phyloP scores from a whole-genome alignment of 768 basidiomycete species.

The Rhizopogon vinicolor region DNA sequence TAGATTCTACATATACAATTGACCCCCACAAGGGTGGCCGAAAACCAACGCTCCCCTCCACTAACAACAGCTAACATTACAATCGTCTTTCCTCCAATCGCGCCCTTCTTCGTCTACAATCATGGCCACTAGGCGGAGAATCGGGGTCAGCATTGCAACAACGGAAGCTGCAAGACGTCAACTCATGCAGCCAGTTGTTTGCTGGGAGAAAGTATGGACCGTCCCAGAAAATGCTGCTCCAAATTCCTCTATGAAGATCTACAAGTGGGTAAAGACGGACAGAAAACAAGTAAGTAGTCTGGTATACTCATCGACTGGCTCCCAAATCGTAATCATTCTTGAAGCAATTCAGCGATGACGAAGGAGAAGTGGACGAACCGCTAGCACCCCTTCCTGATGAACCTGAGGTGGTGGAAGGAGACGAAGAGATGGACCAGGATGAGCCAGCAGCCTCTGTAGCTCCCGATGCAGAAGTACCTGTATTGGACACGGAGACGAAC shows the following conservation, averaged over 20 bases:
- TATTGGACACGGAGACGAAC: conserved; percentile 35
- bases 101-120: background rate
- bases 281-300: conserved; percentile 59
- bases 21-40: background rate
- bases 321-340: conserved; percentile 3
- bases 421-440: conserved; percentile 73
- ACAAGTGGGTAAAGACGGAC: conserved; percentile 79
- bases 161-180: conserved; percentile 79
- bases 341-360: conserved; percentile 88
- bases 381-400: conserved; percentile 77
- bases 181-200: conserved; percentile 85
- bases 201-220: conserved; percentile 80
- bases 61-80: background rate
- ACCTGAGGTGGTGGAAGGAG: conserved; percentile 68
- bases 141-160: conserved; percentile 71
- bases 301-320: background rate
- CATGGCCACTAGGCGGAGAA: conserved; percentile 73
- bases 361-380: conserved; percentile 74
- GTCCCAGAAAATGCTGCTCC: conserved; percentile 50
- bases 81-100: background rate
- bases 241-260: conserved; percentile 59
- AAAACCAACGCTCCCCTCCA: background rate
- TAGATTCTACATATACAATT: no score
- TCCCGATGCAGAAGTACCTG: conserved; percentile 27
- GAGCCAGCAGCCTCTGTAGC: conserved; percentile 41